Evolutionary conservation across 2,329 filamentous ascomycete genomes (phyloP).

Genomic region (Aspergillus sclerotialis): DNA sequence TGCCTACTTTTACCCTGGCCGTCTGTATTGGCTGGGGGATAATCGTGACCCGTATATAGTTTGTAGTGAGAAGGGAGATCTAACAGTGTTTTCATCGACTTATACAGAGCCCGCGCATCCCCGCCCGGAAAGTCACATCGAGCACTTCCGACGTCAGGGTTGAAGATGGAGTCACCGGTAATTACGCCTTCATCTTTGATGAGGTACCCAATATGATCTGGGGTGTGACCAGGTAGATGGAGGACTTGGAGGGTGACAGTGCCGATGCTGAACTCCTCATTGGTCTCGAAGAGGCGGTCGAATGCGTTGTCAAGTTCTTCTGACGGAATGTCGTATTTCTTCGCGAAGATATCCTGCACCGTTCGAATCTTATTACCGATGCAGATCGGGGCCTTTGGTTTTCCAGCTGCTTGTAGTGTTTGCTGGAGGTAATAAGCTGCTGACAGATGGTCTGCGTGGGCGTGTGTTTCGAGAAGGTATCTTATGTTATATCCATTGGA

Average conservation of each 20-base stretch:
- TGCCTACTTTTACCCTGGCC: conserved; percentile 3
- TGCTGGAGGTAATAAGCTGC: conserved; percentile 51
- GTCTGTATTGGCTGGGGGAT: conserved; percentile 22
- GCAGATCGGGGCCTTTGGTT: conserved; percentile 41
- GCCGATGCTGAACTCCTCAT: conserved; percentile 49
- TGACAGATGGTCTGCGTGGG: conserved; percentile 48
- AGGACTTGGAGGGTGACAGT: conserved; percentile 39
- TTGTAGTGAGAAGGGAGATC: conserved; percentile 34
- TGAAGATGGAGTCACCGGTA: conserved; percentile 47
- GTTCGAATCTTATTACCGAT: conserved; percentile 49
- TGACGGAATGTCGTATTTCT: conserved; percentile 40
- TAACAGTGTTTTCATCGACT: conserved; percentile 39
- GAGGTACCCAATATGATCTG: conserved; percentile 54
- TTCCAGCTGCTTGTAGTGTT: conserved; percentile 23
- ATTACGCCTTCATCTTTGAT: conserved; percentile 42
- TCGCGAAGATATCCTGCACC: conserved; percentile 47
- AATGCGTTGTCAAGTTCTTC: conserved; percentile 44
- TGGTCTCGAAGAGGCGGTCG: conserved; percentile 48
- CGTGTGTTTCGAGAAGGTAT: conserved; percentile 54
- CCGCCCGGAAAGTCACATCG: conserved; percentile 50
- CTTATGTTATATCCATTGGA: conserved; percentile 41
- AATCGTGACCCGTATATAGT: conserved; percentile 51
- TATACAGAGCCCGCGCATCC: conserved; percentile 35
- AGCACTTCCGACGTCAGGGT: conserved; percentile 45
- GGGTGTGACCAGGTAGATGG: conserved; percentile 55